phyloP scores from a whole-genome alignment of 2,329 filamentous ascomycete genomes.

The Zopfia rhizophila region DNA sequence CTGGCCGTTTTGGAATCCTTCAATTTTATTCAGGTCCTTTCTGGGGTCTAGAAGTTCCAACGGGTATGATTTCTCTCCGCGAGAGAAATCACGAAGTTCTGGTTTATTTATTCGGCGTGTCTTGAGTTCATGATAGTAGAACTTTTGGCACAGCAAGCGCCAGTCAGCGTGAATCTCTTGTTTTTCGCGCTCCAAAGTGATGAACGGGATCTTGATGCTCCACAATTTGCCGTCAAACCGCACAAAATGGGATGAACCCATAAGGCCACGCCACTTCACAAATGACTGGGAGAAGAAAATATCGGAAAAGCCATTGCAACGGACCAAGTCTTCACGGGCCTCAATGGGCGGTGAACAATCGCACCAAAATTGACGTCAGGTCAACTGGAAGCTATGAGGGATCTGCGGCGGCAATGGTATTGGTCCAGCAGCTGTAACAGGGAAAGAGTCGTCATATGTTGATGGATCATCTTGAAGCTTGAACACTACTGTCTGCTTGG shows the following conservation, averaged over 20 bases:
- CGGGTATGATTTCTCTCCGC: too few species aligned
- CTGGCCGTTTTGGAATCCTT: too few species aligned
- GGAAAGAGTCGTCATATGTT: too few species aligned
- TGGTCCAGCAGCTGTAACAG: too few species aligned
- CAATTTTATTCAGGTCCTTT: too few species aligned
- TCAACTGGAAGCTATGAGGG: too few species aligned
- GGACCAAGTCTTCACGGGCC: constrained; percentile 15
- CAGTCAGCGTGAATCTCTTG: constrained; percentile 29
- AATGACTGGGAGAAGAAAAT: constrained; percentile 12
- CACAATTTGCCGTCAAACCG: constrained; percentile 26
- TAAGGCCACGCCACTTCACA: constrained; percentile 13
- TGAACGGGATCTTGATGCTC: constrained; percentile 24
- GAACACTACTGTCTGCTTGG: constrained; percentile 24
- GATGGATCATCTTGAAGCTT: constrained; percentile 24
- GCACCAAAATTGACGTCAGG: too few species aligned
- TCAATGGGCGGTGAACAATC: constrained; percentile 16
- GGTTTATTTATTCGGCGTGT: constrained; percentile 19
- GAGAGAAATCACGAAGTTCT: constrained; percentile 10
- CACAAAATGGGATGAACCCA: constrained; percentile 26
- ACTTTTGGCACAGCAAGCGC: constrained; percentile 26
- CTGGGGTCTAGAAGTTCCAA: too few species aligned
- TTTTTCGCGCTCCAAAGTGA: constrained; percentile 20
- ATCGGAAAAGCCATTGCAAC: constrained; percentile 23
- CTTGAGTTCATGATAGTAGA: constrained; percentile 26
- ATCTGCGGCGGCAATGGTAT: too few species aligned